These are phyloP conservation scores for Phytophthora quininea DNA, from an alignment of 352 stramenopile genomes.

Conservation along the genomic window DNA sequence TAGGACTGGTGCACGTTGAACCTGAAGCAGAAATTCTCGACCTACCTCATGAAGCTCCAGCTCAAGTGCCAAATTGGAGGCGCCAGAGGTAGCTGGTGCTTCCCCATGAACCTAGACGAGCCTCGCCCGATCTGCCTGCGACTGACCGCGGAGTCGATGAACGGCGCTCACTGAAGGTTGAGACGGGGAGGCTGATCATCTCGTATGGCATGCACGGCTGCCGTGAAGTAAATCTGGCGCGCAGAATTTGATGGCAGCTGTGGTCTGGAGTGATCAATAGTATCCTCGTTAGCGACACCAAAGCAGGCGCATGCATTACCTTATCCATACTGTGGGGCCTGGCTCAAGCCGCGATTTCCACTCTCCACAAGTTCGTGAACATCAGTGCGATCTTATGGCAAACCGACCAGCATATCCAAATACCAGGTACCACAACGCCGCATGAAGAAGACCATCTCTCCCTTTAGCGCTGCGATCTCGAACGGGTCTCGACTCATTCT, in stretches of 20 bases:
- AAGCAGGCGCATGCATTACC: no score
- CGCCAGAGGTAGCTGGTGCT: constrained; percentile 18
- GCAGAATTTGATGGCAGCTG: no score
- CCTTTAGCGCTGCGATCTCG: background rate
- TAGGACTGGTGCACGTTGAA: constrained; percentile 20
- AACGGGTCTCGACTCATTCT: constrained; percentile 12
- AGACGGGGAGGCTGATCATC: background rate
- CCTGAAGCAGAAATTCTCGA: constrained; percentile 22
- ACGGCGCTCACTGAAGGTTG: constrained; percentile 16
- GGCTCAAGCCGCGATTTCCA: no score
- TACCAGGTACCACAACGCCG: no score
- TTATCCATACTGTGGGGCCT: no score
- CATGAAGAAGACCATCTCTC: constrained; percentile 8
- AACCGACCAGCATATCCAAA: no score
- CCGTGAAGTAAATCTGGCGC: no score
- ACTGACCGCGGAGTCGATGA: background rate
- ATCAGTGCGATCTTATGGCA: no score
- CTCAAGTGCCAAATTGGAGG: constrained; percentile 22
- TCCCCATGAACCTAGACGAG: constrained; percentile 25
- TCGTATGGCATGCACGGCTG: no score
- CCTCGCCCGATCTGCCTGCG: constrained; percentile 18
- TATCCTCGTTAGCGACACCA: no score
- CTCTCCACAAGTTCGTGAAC: no score
- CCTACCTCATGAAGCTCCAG: constrained; percentile 28
- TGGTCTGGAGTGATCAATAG: no score